Evolutionary conservation across 768 basidiomycete genomes (phyloP).

Genomic region (Mycena vitilis): DNA sequence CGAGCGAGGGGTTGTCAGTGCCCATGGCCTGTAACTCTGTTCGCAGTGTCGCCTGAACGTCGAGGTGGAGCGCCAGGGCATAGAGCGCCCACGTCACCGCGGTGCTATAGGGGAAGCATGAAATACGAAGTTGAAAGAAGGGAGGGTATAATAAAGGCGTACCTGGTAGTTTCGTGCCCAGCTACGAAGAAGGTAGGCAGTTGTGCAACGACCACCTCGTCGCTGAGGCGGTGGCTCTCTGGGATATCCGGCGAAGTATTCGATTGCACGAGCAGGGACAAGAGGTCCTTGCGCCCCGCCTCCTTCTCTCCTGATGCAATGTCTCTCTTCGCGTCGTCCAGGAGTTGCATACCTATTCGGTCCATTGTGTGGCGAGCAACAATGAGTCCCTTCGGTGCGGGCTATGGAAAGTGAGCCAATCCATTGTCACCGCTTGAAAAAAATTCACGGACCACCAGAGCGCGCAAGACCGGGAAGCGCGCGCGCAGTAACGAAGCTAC

Average conservation of each 20-base stretch:
- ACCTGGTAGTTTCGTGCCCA: slow-evolving; percentile 56
- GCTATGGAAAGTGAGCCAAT: neutral
- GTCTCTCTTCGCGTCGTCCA: neutral
- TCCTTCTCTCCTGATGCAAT: neutral
- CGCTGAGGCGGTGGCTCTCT: slow-evolving; percentile 52
- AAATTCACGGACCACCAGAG: neutral
- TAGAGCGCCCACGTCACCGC: slow-evolving; percentile 58
- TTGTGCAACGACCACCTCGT: slow-evolving; percentile 34
- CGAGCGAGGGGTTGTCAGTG: slow-evolving; percentile 60
- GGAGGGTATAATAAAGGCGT: no score
- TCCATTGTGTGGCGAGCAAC: slow-evolving; percentile 1
- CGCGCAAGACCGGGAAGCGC: neutral
- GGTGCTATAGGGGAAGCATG: slow-evolving; percentile 23
- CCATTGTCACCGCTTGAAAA: no score
- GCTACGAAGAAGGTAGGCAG: slow-evolving; percentile 48
- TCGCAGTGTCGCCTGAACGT: slow-evolving; percentile 56
- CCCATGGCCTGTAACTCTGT: slow-evolving; percentile 54
- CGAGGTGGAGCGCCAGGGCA: slow-evolving; percentile 50
- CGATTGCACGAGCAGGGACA: slow-evolving; percentile 58
- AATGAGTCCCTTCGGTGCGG: neutral
- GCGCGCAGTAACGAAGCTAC: neutral
- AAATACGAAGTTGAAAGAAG: neutral
- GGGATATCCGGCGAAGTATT: slow-evolving; percentile 54
- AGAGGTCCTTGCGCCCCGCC: slow-evolving; percentile 48
- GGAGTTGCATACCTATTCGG: slow-evolving; percentile 10